Evolutionary conservation across 345 rosid species (phyloP), one percentile per base, ranked within the genome.

Genomic region (Eucalyptus erythrocorys): DNA sequence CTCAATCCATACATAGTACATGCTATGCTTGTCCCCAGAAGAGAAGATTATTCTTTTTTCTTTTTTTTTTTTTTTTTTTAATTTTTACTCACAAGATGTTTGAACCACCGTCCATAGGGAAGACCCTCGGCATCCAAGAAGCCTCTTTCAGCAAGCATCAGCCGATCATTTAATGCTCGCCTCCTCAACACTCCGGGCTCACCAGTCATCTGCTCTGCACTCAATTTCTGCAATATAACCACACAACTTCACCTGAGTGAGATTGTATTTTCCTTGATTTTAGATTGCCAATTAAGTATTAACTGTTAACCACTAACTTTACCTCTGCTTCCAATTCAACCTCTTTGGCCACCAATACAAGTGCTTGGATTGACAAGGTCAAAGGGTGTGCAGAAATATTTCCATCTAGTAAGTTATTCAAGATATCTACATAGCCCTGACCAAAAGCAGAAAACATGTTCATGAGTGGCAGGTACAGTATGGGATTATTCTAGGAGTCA

Each of bases 101-200:
- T 98, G 93, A 97, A 98, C 99, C 99, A 97, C 76, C 88, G 93
- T 90, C 94, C 93, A 86, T 97, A 97, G 87, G 89, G 92, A 88
- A 97, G 93, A 88, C 99, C 99, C 8, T 95, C 93, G 37, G 92
- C 87, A 91, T 97, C 99, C 90, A 98, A 90, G 92, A 97, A 97
- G 85, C 99, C 98, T 94, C 99, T 94, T 91, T 98, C 99, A 2
- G 94, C 96, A 88, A 94, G 97, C 97, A 97, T 95, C 92, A 98
- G 89, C 85, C 96, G 93, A 86, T 97, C 99, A 90, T 98, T 98
- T 90, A 98, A 86, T 22, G 93, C 94, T 88, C 99, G 93, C 88
- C 89, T 89, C 90, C 89, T 93, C 87, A 92, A 61, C 68, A 88
- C 93, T 37, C 84, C 87, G 27, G 66, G 45, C 21, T 91, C 92